Percentiles rank a stretch among this genome's conserved stretches.
Conservation (phyloP, 208 protist species). For the Wallacemonas rigidus region DNA sequence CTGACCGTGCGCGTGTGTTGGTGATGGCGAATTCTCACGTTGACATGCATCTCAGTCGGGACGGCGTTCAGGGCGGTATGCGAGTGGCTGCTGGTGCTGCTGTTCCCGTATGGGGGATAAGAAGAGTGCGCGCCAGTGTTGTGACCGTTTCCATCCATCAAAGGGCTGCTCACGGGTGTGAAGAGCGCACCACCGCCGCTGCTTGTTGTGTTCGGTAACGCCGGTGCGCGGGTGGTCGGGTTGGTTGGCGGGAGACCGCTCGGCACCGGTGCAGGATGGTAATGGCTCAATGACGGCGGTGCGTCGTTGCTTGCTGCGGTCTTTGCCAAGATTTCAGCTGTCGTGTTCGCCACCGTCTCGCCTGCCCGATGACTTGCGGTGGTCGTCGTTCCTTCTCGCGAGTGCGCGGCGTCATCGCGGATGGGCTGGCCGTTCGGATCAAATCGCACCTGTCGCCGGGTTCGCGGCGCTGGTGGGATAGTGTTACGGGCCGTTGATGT, state of each 20-base stretch:
- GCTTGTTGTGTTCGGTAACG: too few relatives aligned
- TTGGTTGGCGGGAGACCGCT: background rate
- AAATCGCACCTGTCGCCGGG: slow-evolving; percentile 25
- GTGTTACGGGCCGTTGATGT: background rate
- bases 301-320: background rate
- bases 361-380: background rate
- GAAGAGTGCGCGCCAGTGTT: slow-evolving; percentile 4
- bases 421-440: background rate
- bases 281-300: background rate
- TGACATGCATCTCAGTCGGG: slow-evolving; percentile 24
- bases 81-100: background rate
- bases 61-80: too few relatives aligned
- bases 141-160: background rate
- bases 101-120: slow-evolving; percentile 21
- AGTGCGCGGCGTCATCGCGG: background rate
- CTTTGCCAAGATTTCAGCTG: background rate
- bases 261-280: background rate
- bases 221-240: background rate
- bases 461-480: background rate
- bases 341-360: background rate
- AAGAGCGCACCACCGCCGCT: background rate
- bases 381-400: background rate
- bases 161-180: background rate
- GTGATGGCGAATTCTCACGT: slow-evolving; percentile 32
- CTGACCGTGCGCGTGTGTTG: slow-evolving; percentile 22